Evolutionary conservation across 164 flowering plant species (phyloP).

Genomic region (Litsea cubeba): DNA sequence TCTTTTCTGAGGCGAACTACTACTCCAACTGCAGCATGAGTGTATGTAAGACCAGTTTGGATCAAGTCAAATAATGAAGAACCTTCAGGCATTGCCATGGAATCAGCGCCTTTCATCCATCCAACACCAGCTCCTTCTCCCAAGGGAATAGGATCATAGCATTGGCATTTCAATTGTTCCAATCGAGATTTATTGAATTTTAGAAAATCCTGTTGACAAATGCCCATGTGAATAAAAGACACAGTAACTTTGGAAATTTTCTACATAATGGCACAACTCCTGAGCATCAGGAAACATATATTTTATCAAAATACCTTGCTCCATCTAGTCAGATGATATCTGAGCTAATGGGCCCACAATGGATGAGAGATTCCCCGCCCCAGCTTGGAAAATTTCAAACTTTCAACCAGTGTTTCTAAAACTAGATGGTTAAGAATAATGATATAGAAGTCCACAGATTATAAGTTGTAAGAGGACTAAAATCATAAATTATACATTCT

Average conservation of each 20-base stretch:
- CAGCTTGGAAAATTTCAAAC: too few species aligned
- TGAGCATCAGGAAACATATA: too few species aligned
- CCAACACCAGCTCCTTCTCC: constrained; percentile 99
- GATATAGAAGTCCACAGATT: too few species aligned
- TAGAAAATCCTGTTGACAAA: constrained; percentile 64
- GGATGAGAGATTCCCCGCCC: too few species aligned
- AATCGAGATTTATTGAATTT: constrained; percentile 60
- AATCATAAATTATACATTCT: too few species aligned
- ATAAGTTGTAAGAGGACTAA: too few species aligned
- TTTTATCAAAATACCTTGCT: too few species aligned
- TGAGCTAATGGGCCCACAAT: too few species aligned
- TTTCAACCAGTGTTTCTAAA: too few species aligned
- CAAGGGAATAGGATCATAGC: constrained; percentile 75
- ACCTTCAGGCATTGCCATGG: constrained; percentile 79
- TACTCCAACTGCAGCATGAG: constrained; percentile 92
- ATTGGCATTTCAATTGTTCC: constrained; percentile 62
- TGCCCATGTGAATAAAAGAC: neutral
- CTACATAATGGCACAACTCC: neutral
- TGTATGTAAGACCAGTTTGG: constrained; percentile 59
- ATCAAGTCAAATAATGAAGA: constrained; percentile 71
- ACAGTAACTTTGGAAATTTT: neutral
- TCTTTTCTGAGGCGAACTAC: constrained; percentile 86
- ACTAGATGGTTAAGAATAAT: too few species aligned
- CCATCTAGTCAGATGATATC: too few species aligned
- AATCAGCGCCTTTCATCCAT: constrained; percentile 68